Evolutionary conservation across 805 yeast species (phyloP), one percentile per base, ranked within the genome.

Genomic region (Clavispora asparagi): DNA sequence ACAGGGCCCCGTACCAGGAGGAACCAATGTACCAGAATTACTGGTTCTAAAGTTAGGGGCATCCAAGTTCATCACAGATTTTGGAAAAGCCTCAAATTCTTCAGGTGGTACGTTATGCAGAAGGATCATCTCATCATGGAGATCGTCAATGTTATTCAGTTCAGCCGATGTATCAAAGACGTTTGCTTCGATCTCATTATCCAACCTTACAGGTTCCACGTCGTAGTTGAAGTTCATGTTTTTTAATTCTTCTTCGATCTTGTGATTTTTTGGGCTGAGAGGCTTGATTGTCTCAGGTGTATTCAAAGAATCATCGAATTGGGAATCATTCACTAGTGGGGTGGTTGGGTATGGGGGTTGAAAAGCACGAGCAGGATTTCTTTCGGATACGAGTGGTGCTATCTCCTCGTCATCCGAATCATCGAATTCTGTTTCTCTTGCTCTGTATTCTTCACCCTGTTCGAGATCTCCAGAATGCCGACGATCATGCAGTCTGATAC

Each of bases 1-100:
- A 62, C 98, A 92, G 13, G 90, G 90, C 0, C 94, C 94, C 49
- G 78, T 68, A 0, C 92, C 94, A 0, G 90, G 78, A 5, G 77
- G 72, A 46, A 64, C 65, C 37, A 43, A 45, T 2, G 40, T 17
- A 12, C 35, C 27, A 6, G 35, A 41, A 9, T 43, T 50, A 29
- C 52, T 45, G 26, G 47, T 41, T 13, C 55, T 43, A 48, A 55
- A 55, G 9, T 39, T 28, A 2, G 58, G 57, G 16, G 43, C 33
- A 27, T 37, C 28, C 10, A 54, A 46, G 19, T 42, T 47, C 13
- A 55, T 42, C 17, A 55, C 57, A 10, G 55, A 51, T 27, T 48
- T 44, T 11, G 58, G 58, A 38, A 55, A 55, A 17, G 58, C 55
- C 17, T 51, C 49, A 29, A 55, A 55, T 39, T 46, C 57, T 23